A percentile compares a stretch with the other conserved stretches of the same genome.
These are phyloP conservation scores for Podosphaera fusca DNA, from an alignment of 2,329 filamentous ascomycete species.

Conservation along the genomic window DNA sequence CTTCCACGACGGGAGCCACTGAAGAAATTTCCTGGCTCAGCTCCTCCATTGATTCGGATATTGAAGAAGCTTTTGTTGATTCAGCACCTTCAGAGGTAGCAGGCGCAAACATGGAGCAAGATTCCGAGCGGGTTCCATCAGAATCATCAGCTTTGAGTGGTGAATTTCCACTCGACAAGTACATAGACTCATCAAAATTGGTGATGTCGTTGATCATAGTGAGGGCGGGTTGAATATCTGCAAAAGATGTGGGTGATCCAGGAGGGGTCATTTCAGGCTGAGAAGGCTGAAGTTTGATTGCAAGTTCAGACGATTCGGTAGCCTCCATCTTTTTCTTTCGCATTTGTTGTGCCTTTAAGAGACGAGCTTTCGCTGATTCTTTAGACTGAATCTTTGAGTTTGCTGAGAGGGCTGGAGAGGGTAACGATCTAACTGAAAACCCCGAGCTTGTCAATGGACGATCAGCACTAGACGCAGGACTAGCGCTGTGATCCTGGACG, in stretches of 20 bases:
- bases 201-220: conserved; percentile 15
- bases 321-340: conserved; percentile 52
- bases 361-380: conserved; percentile 68
- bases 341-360: conserved; percentile 86
- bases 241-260: conserved; percentile 5
- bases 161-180: conserved; percentile 26
- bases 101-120: conserved; percentile 32
- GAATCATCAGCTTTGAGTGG: conserved; percentile 17
- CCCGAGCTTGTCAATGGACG: conserved; percentile 15
- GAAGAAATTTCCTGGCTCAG: conserved; percentile 21
- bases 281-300: background rate
- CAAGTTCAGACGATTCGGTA: background rate
- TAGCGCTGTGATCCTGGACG: background rate
- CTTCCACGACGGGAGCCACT: conserved; percentile 2
- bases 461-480: conserved; percentile 15
- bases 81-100: conserved; percentile 31
- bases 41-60: conserved; percentile 39
- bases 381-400: conserved; percentile 25
- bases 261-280: background rate
- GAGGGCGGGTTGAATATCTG: conserved; percentile 10
- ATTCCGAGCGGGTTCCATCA: conserved; percentile 25
- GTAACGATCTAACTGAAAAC: conserved; percentile 7
- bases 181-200: conserved; percentile 26
- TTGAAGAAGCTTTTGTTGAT: conserved; percentile 39
- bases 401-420: conserved; percentile 6